phyloP scores from a whole-genome alignment of 2,329 filamentous ascomycete species.

The Colletotrichum phormii region DNA sequence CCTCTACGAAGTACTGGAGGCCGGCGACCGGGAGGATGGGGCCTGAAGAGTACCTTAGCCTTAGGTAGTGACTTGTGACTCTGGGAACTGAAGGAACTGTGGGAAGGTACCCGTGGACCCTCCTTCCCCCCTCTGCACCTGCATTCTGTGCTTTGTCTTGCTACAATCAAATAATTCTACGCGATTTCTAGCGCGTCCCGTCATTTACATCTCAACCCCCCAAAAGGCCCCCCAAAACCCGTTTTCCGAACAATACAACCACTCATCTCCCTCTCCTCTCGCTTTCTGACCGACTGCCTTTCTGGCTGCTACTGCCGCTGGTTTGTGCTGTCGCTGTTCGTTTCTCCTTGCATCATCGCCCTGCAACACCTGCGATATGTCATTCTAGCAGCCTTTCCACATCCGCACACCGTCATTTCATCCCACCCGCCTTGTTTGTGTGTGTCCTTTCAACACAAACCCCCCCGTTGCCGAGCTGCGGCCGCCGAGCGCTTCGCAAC shows the following conservation, averaged over 20 bases:
- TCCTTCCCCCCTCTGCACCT: not conserved
- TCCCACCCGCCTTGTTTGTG: conserved; percentile 33
- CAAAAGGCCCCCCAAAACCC: conserved; percentile 9
- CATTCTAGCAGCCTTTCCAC: conserved; percentile 34
- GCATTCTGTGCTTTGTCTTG: conserved; percentile 16
- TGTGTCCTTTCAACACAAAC: conserved; percentile 32
- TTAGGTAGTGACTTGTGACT: conserved; percentile 5
- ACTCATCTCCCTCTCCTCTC: conserved; percentile 6
- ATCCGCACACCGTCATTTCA: conserved; percentile 37
- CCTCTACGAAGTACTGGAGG: not conserved
- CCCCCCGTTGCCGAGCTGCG: conserved; percentile 34
- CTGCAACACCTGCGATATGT: conserved; percentile 35
- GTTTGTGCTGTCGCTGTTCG: conserved; percentile 29
- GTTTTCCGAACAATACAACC: conserved; percentile 25
- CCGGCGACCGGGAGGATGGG: not conserved
- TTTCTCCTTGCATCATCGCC: conserved; percentile 12
- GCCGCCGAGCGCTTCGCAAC: conserved; percentile 35
- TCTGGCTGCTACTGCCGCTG: conserved; percentile 34
- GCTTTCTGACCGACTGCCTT: conserved; percentile 20
- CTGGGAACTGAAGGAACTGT: not conserved
- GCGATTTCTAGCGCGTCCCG: conserved; percentile 37
- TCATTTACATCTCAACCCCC: conserved; percentile 35
- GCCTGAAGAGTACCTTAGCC: not conserved
- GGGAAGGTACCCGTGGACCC: not conserved
- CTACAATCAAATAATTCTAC: conserved; percentile 34